A percentile compares a stretch with the other conserved stretches of the same genome.
phyloP scores from a whole-genome alignment of 768 basidiomycete species.

The Symmetrospora coprosmae region DNA sequence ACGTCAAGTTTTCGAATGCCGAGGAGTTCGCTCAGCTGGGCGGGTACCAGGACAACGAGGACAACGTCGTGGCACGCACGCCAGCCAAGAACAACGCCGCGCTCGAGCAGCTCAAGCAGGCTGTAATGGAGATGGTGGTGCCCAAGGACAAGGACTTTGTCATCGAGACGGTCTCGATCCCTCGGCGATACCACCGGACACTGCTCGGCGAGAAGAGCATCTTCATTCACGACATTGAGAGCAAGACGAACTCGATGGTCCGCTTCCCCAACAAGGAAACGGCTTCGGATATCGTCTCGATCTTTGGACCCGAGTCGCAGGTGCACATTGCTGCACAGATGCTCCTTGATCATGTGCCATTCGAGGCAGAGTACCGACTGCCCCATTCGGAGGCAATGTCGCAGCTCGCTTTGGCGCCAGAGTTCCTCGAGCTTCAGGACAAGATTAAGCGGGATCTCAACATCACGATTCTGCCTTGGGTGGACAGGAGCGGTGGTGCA shows the following conservation, averaged over 20 bases:
- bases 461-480: constrained; percentile 70
- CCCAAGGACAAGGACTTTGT: constrained; percentile 98
- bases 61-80: constrained; percentile 95
- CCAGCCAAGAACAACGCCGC: constrained; percentile 95
- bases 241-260: constrained; percentile 84
- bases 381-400: constrained; percentile 69
- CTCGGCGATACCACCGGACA: constrained; percentile 85
- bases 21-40: constrained; percentile 91
- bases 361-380: constrained; percentile 79
- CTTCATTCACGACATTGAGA: constrained; percentile 92
- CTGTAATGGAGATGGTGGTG: constrained; percentile 93
- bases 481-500: constrained; percentile 44
- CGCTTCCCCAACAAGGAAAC: constrained; percentile 80
- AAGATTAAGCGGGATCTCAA: constrained; percentile 86
- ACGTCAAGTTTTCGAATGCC: constrained; percentile 96
- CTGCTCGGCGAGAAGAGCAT: constrained; percentile 90
- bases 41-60: constrained; percentile 91
- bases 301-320: constrained; percentile 92
- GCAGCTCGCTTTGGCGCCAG: constrained; percentile 57
- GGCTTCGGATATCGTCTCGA: constrained; percentile 86
- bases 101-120: constrained; percentile 82
- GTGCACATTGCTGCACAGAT: constrained; percentile 92
- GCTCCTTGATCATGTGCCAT: constrained; percentile 46
- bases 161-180: constrained; percentile 81
- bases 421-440: constrained; percentile 73